Evolutionary conservation across 305 asterid species (phyloP).

Genomic region (Solanum chacoense): DNA sequence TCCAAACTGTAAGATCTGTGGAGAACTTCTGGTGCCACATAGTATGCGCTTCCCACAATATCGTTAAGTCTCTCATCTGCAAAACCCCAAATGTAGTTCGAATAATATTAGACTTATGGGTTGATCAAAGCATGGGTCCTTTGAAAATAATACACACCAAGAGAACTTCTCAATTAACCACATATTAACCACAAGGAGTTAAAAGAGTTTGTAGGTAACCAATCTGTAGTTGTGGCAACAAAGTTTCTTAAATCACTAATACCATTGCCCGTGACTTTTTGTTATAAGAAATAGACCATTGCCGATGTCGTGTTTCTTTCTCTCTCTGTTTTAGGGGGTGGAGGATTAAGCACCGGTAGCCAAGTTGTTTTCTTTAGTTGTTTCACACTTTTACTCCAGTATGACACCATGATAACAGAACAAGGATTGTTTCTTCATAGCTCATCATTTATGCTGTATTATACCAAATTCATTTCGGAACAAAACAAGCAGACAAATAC

Average conservation of each 20-base stretch:
- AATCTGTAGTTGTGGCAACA: neutral
- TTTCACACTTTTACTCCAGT: neutral
- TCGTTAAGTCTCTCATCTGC: conserved; percentile 90
- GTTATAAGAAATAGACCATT: neutral
- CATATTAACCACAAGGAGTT: neutral
- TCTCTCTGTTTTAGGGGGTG: neutral
- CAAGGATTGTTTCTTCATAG: neutral
- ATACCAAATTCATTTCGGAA: neutral
- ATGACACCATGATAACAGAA: neutral
- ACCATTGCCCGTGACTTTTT: neutral
- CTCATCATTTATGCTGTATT: neutral
- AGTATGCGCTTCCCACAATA: conserved; percentile 93
- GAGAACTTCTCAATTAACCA: neutral
- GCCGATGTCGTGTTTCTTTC: neutral
- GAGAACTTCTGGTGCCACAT: conserved; percentile 94
- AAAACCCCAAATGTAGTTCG: neutral
- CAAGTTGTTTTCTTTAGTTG: neutral
- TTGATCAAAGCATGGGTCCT: neutral
- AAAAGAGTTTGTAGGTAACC: neutral
- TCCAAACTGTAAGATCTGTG: conserved; percentile 90
- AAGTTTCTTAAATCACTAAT: neutral
- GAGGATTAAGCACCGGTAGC: neutral
- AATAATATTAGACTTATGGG: neutral
- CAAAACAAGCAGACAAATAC: neutral
- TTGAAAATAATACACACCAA: neutral